Evolutionary conservation across 805 yeast species (phyloP), one percentile per base, ranked within the genome.

Genomic region (Ogataea pignaliae): DNA sequence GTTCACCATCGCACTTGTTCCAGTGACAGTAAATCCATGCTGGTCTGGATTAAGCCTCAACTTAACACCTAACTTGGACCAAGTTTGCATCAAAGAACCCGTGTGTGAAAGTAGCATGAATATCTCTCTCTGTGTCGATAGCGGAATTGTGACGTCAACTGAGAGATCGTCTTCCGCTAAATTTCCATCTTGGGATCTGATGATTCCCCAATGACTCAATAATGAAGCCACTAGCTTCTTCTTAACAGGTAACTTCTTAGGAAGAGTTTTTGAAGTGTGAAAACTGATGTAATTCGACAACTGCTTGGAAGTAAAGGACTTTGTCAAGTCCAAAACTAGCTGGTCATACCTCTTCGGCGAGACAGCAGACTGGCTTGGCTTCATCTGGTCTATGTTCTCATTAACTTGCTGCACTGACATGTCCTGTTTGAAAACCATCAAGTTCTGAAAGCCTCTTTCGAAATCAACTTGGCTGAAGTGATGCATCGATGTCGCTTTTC

Each of bases 11-110:
- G 52, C 45, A 14, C 51, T 46, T 14, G 55, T 52, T 2, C 68
- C 69, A 39, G 53, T 52, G 3, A 65, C 60, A 9, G 55, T 51
- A 34, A 66, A 43, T 34, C 57, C 59, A 17, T 47, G 47, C 8
- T 59, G 53, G 13, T 57, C 56, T 1, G 56, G 45, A 28, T 52
- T 53, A 30, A 66, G 46, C 11, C 61, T 54, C 17, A 66, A 39
- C 34, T 54, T 58, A 5, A 69, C 71, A n/a, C 70, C 70, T 21
- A 60, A 45, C 29, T 59, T 48, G 10, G 66, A 49, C 69, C 69
- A 66, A n/a, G 59, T 58, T 43, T 58, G 59, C 37, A 64, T 54
- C 29, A 66, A 39, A 26, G 55, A 53, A 3, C 69, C 69, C 3
- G 51, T 53, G 37, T 61, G 57, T 29, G 67, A 60, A 6, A 65